These are phyloP conservation scores for Solanum hybrid DNA, from an alignment of 305 asterid species.

Conservation along the genomic window DNA sequence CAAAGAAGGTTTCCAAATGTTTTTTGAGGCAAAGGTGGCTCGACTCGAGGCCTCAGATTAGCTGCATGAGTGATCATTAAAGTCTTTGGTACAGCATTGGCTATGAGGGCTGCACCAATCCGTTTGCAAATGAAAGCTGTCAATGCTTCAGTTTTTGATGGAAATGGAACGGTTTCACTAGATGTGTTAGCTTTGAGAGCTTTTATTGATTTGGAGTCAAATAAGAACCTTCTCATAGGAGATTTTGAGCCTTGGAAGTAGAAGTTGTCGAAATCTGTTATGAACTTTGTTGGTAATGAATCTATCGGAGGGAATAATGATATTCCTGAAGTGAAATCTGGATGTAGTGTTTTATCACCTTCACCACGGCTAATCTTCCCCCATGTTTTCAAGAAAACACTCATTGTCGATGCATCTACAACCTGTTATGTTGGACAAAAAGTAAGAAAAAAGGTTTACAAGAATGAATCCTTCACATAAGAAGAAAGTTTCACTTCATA, in stretches of 20 bases:
- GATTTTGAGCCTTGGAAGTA: constrained; percentile 13
- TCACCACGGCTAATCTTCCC: constrained; percentile 1
- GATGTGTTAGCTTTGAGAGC: neutral
- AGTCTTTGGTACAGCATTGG: neutral
- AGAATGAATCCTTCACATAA: too few relatives aligned
- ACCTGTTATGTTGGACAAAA: neutral
- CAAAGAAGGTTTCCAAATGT: constrained; percentile 13
- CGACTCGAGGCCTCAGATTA: constrained; percentile 8
- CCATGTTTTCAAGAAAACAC: constrained; percentile 13
- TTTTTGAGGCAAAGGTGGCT: constrained; percentile 9
- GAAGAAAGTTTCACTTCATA: too few relatives aligned
- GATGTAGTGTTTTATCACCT: neutral
- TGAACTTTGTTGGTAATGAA: constrained; percentile 4
- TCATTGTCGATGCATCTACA: constrained; percentile 8
- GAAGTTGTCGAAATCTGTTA: constrained; percentile 12
- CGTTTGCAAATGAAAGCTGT: constrained; percentile 14
- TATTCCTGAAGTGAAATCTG: constrained; percentile 4
- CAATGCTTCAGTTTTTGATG: constrained; percentile 17
- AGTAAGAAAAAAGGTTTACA: too few relatives aligned
- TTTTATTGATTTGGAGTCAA: neutral
- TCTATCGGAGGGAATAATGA: neutral
- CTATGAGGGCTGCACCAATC: neutral
- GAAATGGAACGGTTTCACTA: neutral
- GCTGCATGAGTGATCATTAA: constrained; percentile 14
- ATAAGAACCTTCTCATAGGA: constrained; percentile 15